These are phyloP conservation scores for Paramyrothecium sp. DNA, from an alignment of 2,329 filamentous ascomycete genomes.

Conservation along the genomic window DNA sequence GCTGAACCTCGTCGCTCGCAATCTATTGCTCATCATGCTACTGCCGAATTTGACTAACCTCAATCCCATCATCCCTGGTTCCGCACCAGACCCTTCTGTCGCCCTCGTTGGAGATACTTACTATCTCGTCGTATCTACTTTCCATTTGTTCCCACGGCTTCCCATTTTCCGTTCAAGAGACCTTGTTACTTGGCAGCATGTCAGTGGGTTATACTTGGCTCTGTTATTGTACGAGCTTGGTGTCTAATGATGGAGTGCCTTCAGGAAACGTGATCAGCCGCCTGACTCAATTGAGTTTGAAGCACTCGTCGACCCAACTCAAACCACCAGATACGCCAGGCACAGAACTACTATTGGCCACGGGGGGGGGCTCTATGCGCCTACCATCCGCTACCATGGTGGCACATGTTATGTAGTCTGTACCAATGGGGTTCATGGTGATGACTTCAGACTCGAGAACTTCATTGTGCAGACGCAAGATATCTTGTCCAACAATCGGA, in stretches of 20 bases:
- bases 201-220: background rate
- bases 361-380: constrained; percentile 17
- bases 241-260: background rate
- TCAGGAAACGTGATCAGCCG: constrained; percentile 14
- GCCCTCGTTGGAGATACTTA: constrained; percentile 22
- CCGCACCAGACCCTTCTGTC: constrained; percentile 26
- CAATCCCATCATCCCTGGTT: constrained; percentile 27
- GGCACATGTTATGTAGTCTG: constrained; percentile 23
- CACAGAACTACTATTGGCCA: constrained; percentile 10
- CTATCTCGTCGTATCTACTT: constrained; percentile 51
- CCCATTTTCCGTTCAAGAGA: constrained; percentile 35
- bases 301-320: background rate
- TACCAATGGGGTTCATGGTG: constrained; percentile 12
- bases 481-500: constrained; percentile 20
- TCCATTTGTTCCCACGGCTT: constrained; percentile 57
- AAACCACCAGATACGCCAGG: background rate
- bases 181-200: constrained; percentile 22
- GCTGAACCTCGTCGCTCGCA: no score
- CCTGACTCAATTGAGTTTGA: constrained; percentile 6
- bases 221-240: no score
- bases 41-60: no score
- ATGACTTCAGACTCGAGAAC: constrained; percentile 8
- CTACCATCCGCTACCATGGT: constrained; percentile 17
- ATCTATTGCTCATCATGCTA: no score
- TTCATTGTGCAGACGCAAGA: constrained; percentile 18